Evolutionary conservation across 345 rosid species (phyloP).

Genomic region (Cardamine chenopodiifolia): DNA sequence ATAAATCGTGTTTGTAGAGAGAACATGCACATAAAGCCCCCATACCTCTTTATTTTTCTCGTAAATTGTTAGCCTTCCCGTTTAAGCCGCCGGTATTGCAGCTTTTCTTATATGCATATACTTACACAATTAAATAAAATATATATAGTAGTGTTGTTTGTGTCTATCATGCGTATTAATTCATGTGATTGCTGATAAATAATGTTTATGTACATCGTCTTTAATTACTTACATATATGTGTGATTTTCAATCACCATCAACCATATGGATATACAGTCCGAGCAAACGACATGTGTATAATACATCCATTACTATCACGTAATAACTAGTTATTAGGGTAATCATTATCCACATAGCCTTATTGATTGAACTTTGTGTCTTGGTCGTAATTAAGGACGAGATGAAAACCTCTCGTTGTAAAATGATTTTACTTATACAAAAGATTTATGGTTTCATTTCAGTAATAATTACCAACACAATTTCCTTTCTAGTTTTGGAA

Average conservation of each 20-base stretch:
- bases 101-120: conserved; percentile 12
- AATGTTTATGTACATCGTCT: neutral
- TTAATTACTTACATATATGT: neutral
- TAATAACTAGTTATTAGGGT: conserved; percentile 16
- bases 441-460: neutral
- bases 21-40: conserved; percentile 38
- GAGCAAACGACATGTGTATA: conserved; percentile 12
- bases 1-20: conserved; percentile 24
- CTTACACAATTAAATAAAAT: neutral
- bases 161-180: neutral
- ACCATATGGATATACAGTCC: neutral
- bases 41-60: conserved; percentile 38
- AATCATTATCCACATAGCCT: conserved; percentile 7
- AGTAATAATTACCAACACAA: conserved; percentile 5
- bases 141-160: neutral
- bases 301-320: conserved; percentile 14
- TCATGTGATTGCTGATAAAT: neutral
- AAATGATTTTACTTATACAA: neutral
- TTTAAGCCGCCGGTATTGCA: conserved; percentile 37
- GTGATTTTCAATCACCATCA: neutral
- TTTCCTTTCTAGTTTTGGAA: conserved; percentile 16
- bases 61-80: conserved; percentile 38
- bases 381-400: conserved; percentile 12
- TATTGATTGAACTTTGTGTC: neutral
- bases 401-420: conserved; percentile 18